Percentiles rank a stretch among this genome's conserved stretches.
phyloP scores from a whole-genome alignment of 1,139 yeast genomes.

The Diutina siamensis region DNA sequence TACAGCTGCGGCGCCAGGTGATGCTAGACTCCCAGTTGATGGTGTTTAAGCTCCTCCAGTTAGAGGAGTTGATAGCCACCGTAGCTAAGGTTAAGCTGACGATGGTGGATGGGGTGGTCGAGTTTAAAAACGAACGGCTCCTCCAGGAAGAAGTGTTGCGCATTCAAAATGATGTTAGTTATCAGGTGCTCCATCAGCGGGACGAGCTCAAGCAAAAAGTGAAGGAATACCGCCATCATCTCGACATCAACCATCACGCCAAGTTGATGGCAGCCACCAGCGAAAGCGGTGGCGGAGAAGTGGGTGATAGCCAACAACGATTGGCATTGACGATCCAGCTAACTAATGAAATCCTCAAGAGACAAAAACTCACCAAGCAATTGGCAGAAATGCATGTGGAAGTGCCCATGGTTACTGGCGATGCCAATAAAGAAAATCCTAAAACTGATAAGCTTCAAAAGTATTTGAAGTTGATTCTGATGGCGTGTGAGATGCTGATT shows the following conservation, averaged over 20 bases:
- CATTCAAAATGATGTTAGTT: conserved; percentile 29
- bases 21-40: conserved; percentile 25
- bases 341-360: conserved; percentile 7
- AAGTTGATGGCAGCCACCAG: background rate
- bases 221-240: conserved; percentile 11
- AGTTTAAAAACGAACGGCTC: conserved; percentile 20
- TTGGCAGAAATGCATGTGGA: conserved; percentile 15
- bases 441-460: conserved; percentile 27
- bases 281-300: background rate
- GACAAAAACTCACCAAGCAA: conserved; percentile 7
- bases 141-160: conserved; percentile 34
- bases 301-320: conserved; percentile 9
- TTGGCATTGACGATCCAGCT: conserved; percentile 11
- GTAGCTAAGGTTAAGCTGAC: conserved; percentile 1
- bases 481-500: conserved; percentile 35
- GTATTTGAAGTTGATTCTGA: conserved; percentile 30
- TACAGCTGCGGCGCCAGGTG: conserved; percentile 17
- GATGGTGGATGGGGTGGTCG: conserved; percentile 9
- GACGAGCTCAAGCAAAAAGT: conserved; percentile 19
- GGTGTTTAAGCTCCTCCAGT: conserved; percentile 24
- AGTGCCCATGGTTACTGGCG: conserved; percentile 14
- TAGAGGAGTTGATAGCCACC: conserved; percentile 23
- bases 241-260: background rate
- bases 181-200: conserved; percentile 23
- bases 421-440: conserved; percentile 11